These are phyloP conservation scores for Amoebophrya sp. DNA, from an alignment of 169 alveolate genomes.

Conservation along the genomic window DNA sequence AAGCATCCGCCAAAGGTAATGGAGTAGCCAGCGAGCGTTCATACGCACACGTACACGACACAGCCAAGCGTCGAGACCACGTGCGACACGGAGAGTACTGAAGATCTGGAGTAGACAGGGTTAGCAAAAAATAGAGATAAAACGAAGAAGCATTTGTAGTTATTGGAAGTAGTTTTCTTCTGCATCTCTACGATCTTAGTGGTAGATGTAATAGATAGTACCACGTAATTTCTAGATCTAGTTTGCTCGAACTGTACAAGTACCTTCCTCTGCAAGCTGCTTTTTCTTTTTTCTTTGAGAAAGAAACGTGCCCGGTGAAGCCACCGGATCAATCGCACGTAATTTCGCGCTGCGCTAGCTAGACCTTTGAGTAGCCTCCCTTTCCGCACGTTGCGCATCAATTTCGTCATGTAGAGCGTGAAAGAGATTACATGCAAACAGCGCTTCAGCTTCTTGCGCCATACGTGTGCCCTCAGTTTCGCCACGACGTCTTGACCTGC, in stretches of 20 bases:
- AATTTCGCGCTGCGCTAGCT: neutral
- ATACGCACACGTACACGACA: neutral
- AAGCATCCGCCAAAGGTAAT: neutral
- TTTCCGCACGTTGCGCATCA: neutral
- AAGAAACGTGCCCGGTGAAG: neutral
- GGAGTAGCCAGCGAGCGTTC: neutral
- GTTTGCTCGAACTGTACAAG: no score
- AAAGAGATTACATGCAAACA: neutral
- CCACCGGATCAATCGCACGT: neutral
- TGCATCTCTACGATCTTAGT: no score
- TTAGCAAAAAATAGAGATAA: no score
- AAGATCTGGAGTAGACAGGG: no score
- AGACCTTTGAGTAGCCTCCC: neutral
- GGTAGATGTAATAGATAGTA: no score
- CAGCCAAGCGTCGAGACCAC: neutral
- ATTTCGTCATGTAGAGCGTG: neutral
- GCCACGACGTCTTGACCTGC: neutral
- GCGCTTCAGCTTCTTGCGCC: neutral
- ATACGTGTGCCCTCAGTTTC: neutral
- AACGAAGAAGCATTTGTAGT: no score
- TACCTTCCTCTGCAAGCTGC: neutral
- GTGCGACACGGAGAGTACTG: neutral
- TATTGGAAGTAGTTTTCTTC: no score
- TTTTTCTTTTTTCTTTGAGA: neutral
- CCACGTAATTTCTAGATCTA: no score